Evolutionary conservation across 2,329 filamentous ascomycete species (phyloP).

Genomic region (Colletotrichum orchidophilum): DNA sequence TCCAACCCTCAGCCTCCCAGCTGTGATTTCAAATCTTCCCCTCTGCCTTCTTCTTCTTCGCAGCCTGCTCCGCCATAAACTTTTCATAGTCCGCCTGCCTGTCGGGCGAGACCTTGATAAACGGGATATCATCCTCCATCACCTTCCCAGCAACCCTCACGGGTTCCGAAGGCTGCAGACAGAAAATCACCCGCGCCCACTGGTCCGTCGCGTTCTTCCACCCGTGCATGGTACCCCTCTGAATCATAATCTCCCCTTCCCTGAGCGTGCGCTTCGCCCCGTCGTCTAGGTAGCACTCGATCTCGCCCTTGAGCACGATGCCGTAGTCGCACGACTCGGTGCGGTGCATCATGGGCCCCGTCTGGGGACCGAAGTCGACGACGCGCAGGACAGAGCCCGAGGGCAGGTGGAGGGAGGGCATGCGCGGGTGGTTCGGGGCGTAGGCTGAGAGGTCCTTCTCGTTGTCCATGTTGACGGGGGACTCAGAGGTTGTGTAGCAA

Average conservation of each 20-base stretch:
- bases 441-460: constrained; percentile 28
- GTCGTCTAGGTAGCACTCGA: constrained; percentile 56
- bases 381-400: constrained; percentile 32
- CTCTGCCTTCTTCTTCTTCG: constrained; percentile 17
- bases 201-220: constrained; percentile 33
- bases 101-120: constrained; percentile 22
- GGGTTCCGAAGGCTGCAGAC: constrained; percentile 50
- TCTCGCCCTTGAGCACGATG: constrained; percentile 54
- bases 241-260: constrained; percentile 55
- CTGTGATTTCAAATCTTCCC: background rate
- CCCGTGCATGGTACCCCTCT: constrained; percentile 55
- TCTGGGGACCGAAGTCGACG: constrained; percentile 33
- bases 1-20: no score
- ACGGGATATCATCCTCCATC: constrained; percentile 29
- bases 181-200: constrained; percentile 34
- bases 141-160: constrained; percentile 24
- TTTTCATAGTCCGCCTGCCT: constrained; percentile 30
- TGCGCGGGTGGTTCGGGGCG: constrained; percentile 28
- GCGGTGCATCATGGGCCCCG: constrained; percentile 49
- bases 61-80: constrained; percentile 20
- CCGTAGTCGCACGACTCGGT: constrained; percentile 58
- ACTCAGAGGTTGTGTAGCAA: constrained; percentile 36
- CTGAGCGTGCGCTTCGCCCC: constrained; percentile 49
- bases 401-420: constrained; percentile 28
- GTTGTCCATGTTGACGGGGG: constrained; percentile 30